Percentiles rank a stretch among this genome's conserved stretches.
These are phyloP conservation scores for Monosporascus sp. DNA, from an alignment of 2,329 filamentous ascomycete genomes.

Conservation along the genomic window DNA sequence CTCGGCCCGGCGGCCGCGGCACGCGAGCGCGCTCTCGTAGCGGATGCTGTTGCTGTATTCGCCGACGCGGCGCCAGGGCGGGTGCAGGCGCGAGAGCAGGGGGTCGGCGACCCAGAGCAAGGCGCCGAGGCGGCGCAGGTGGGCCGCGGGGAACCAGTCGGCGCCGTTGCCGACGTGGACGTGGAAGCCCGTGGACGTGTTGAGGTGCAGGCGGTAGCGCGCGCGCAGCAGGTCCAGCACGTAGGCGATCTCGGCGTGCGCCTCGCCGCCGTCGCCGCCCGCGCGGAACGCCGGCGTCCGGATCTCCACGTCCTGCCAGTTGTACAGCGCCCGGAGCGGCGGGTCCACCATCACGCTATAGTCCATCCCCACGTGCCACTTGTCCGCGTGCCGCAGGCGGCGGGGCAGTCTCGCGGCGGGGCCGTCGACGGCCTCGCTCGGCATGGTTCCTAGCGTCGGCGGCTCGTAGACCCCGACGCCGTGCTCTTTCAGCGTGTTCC, in stretches of 20 bases:
- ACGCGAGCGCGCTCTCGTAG: conserved; percentile 10
- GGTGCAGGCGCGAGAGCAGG: conserved; percentile 30
- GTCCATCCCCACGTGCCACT: conserved; percentile 14
- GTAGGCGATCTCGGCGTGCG: conserved; percentile 23
- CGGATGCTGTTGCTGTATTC: conserved; percentile 11
- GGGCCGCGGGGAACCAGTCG: conserved; percentile 22
- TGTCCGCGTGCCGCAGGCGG: conserved; percentile 5
- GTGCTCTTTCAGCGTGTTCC: not conserved
- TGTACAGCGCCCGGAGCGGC: conserved; percentile 10
- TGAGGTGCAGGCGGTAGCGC: conserved; percentile 27
- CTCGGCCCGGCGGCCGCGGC: not conserved
- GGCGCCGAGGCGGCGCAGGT: conserved; percentile 24
- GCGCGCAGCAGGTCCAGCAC: conserved; percentile 28
- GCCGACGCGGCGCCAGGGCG: conserved; percentile 23
- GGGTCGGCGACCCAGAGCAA: conserved; percentile 33
- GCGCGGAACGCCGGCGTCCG: conserved; percentile 29
- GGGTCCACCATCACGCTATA: conserved; percentile 4
- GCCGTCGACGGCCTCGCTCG: not conserved
- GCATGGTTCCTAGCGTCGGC: not conserved
- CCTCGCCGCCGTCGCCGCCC: conserved; percentile 16
- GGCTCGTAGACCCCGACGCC: not conserved
- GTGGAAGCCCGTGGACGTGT: conserved; percentile 29
- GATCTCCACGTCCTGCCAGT: conserved; percentile 26
- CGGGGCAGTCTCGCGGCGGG: not conserved
- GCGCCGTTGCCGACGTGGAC: conserved; percentile 33